Conservation (phyloP, 2,329 filamentous ascomycete species). For the Elsinoe fawcettii region DNA sequence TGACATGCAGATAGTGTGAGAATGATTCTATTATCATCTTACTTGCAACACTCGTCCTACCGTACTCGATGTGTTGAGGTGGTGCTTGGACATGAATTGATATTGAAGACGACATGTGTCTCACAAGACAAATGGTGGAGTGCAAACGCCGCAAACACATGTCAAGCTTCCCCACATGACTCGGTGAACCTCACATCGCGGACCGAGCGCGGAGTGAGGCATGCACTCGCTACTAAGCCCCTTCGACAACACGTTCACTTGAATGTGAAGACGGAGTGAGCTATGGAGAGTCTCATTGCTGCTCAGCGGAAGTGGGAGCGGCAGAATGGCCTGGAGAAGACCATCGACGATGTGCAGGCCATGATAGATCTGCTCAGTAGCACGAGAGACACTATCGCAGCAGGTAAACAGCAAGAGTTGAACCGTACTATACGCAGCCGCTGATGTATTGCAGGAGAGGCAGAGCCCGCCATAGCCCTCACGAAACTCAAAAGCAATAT, state of each 20-base stretch:
- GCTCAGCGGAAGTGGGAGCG: constrained; percentile 67
- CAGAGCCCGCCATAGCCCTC: constrained; percentile 56
- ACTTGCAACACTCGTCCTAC: neutral
- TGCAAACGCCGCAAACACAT: neutral
- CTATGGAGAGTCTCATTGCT: constrained; percentile 60
- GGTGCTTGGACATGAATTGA: neutral
- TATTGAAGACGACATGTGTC: neutral
- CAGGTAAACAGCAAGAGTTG: constrained; percentile 44
- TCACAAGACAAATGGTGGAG: neutral
- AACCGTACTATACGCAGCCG: constrained; percentile 9
- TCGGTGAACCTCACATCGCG: neutral
- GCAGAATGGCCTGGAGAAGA: constrained; percentile 60
- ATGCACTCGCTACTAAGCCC: neutral
- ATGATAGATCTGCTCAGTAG: constrained; percentile 69
- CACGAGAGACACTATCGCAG: constrained; percentile 65
- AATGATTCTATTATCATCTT: neutral
- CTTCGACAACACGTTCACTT: neutral
- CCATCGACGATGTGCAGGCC: constrained; percentile 71
- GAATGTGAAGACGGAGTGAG: neutral
- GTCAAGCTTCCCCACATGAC: constrained; percentile 4
- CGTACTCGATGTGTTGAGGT: neutral
- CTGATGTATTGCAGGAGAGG: constrained; percentile 51
- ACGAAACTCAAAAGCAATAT: constrained; percentile 80
- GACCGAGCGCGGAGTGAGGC: neutral
- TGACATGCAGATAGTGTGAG: constrained; percentile 12